A percentile compares a stretch with the other conserved stretches of the same genome.
phyloP scores from a whole-genome alignment of 805 yeast species.

The Ogataea wickerhamii region DNA sequence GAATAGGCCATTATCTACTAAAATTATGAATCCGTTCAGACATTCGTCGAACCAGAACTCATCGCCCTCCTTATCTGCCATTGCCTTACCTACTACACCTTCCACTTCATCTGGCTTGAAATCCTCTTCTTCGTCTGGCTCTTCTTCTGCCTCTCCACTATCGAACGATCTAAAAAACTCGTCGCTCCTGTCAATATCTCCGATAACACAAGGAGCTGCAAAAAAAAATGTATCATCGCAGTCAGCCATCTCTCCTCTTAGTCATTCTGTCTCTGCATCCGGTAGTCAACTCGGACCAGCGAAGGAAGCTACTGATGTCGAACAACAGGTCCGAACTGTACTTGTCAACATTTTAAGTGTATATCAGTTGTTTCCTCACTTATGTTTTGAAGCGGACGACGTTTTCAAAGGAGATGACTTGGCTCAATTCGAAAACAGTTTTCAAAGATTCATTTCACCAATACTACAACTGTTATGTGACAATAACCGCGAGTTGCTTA shows the following conservation, averaged over 20 bases:
- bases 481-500: slow-evolving; percentile 32
- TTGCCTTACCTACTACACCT: slow-evolving; percentile 5
- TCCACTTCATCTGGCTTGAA: not conserved
- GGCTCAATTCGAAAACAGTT: slow-evolving; percentile 18
- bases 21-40: slow-evolving; percentile 19
- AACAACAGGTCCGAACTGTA: slow-evolving; percentile 14
- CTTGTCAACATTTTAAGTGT: slow-evolving; percentile 30
- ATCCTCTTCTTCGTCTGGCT: not conserved
- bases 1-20: slow-evolving; percentile 16
- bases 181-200: not conserved
- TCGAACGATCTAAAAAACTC: slow-evolving; percentile 1
- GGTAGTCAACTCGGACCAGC: slow-evolving; percentile 6
- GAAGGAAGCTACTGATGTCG: slow-evolving; percentile 12
- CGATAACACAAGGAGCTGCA: not conserved
- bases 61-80: slow-evolving; percentile 8
- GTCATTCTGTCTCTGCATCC: not conserved
- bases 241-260: not conserved
- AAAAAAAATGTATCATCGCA: not conserved
- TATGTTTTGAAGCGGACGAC: slow-evolving; percentile 24
- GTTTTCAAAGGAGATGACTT: slow-evolving; percentile 9
- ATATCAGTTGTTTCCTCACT: slow-evolving; percentile 33
- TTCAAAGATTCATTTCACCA: slow-evolving; percentile 26
- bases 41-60: slow-evolving; percentile 17
- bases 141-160: not conserved
- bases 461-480: slow-evolving; percentile 38